Evolutionary conservation across 306 rosid genomes (phyloP).

Genomic region (Prunus fruticosa): DNA sequence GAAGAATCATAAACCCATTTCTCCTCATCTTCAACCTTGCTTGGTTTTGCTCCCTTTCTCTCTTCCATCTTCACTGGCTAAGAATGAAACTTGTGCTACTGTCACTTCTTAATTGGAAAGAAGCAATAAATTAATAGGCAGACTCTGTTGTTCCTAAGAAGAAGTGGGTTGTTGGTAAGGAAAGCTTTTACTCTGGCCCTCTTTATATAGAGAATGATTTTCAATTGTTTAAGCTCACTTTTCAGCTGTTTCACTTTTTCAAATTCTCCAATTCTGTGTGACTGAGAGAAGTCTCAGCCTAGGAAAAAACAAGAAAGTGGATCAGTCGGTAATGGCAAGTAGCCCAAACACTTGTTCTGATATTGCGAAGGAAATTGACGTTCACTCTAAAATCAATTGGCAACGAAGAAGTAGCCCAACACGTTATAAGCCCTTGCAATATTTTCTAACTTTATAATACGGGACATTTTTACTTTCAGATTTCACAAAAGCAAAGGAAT

Average conservation of each 20-base stretch:
- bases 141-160: background rate
- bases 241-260: background rate
- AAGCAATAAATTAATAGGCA: background rate
- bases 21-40: slow-evolving; percentile 21
- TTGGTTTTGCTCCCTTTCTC: slow-evolving; percentile 5
- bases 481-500: too few relatives aligned
- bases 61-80: slow-evolving; percentile 2
- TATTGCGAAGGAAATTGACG: too few relatives aligned
- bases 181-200: slow-evolving; percentile 13
- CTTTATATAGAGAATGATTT: slow-evolving; percentile 48
- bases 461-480: too few relatives aligned
- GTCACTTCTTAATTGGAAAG: background rate
- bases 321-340: too few relatives aligned
- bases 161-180: background rate
- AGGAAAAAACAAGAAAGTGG: too few relatives aligned
- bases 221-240: slow-evolving; percentile 7
- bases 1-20: slow-evolving; percentile 42
- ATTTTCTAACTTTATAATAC: too few relatives aligned
- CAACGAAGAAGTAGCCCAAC: too few relatives aligned
- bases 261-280: slow-evolving; percentile 3
- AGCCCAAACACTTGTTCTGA: too few relatives aligned
- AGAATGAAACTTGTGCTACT: background rate
- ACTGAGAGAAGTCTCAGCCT: background rate
- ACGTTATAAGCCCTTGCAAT: too few relatives aligned
- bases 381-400: rapidly evolving